phyloP scores from a whole-genome alignment of 176 grass and related monocot genomes.

The Zizania latifolia region DNA sequence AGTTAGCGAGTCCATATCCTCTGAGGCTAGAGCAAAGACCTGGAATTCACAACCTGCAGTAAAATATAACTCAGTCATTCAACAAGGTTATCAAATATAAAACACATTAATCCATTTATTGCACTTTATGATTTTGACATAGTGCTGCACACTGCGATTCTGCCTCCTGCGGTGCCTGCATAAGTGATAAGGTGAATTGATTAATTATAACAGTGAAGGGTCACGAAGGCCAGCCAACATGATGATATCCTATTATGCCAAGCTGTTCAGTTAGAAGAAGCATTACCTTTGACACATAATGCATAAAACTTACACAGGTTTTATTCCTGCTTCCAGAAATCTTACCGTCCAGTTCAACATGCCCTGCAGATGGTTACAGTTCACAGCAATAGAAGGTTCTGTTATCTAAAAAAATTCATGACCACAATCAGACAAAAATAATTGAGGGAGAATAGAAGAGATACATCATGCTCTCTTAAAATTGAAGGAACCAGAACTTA shows the following conservation, averaged over 20 bases:
- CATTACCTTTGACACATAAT: neutral
- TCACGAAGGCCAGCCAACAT: neutral
- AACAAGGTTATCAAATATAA: neutral
- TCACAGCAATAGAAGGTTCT: neutral
- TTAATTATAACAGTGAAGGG: neutral
- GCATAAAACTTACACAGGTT: conserved; percentile 71
- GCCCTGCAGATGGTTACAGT: conserved; percentile 75
- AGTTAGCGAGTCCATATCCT: conserved; percentile 92
- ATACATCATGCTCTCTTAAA: too few relatives aligned
- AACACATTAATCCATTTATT: conserved; percentile 7
- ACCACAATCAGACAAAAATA: neutral
- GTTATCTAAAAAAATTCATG: neutral
- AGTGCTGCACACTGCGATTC: conserved; percentile 89
- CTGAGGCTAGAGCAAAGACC: conserved; percentile 90
- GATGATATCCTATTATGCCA: neutral
- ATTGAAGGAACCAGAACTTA: too few relatives aligned
- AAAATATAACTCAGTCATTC: conserved; percentile 20
- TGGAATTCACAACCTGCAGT: conserved; percentile 21
- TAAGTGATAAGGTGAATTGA: conserved; percentile 18
- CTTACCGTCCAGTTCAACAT: conserved; percentile 80
- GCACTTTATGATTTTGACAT: conserved; percentile 70
- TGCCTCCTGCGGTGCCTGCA: conserved; percentile 88
- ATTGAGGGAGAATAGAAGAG: too few relatives aligned
- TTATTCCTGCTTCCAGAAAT: conserved; percentile 88
- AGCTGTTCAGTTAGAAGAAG: conserved; percentile 7